Conservation (phyloP, 805 yeast genomes). For the Kuraishia hungarica region DNA sequence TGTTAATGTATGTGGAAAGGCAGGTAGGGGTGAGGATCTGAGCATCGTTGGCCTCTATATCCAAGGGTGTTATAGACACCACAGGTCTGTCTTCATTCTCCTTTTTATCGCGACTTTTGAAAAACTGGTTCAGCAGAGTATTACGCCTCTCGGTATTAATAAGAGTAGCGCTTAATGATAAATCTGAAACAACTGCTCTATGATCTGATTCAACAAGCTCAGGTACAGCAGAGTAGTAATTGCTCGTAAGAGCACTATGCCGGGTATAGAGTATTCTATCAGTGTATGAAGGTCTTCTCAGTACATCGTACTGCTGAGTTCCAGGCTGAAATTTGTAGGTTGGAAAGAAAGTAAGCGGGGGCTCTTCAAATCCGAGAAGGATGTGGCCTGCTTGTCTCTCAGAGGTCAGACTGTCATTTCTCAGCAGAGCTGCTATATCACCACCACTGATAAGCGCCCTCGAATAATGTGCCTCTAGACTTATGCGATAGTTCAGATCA, state of each 20-base stretch:
- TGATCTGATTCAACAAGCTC: slow-evolving; percentile 38
- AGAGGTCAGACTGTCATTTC: slow-evolving; percentile 33
- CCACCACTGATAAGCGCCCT: slow-evolving; percentile 11
- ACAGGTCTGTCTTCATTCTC: slow-evolving; percentile 34
- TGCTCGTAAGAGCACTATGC: slow-evolving; percentile 8
- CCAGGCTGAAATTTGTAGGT: slow-evolving; percentile 35
- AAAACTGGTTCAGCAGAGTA: slow-evolving; percentile 25
- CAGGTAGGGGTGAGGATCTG: slow-evolving; percentile 14
- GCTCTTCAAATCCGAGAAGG: slow-evolving; percentile 39
- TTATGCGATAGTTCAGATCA: slow-evolving; percentile 37
- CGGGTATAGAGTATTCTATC: slow-evolving; percentile 42
- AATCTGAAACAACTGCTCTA: slow-evolving; percentile 40
- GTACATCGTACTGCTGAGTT: slow-evolving; percentile 18
- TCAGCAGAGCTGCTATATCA: slow-evolving; percentile 25
- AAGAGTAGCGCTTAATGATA: slow-evolving; percentile 20
- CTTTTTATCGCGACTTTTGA: slow-evolving; percentile 31
- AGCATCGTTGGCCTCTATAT: slow-evolving; percentile 17
- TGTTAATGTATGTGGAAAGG: slow-evolving; percentile 21
- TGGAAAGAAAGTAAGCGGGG: slow-evolving; percentile 39
- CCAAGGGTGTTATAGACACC: slow-evolving; percentile 28
- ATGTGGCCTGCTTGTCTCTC: slow-evolving; percentile 25
- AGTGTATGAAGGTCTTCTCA: slow-evolving; percentile 49
- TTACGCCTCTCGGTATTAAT: slow-evolving; percentile 29
- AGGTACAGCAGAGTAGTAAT: slow-evolving; percentile 13
- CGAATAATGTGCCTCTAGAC: background rate